phyloP scores from a whole-genome alignment of 2,329 filamentous ascomycete species.

The Elsinoe perseae region DNA sequence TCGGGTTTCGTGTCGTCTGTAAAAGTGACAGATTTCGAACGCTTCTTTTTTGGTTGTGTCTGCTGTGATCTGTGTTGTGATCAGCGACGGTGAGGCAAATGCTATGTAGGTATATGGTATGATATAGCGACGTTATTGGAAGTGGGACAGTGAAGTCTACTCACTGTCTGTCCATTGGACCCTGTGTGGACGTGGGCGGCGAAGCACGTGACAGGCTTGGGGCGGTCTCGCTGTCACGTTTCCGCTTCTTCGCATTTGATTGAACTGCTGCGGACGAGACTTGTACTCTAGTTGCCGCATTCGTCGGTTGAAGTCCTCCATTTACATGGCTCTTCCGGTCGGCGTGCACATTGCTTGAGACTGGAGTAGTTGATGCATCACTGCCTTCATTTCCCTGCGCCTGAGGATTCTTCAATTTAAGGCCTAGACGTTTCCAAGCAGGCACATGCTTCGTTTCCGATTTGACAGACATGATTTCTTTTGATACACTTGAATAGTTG shows the following conservation, averaged over 20 bases:
- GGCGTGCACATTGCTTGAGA: neutral
- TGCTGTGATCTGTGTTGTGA: neutral
- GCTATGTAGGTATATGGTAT: no score
- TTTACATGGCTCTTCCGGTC: neutral
- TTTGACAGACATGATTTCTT: neutral
- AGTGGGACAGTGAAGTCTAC: no score
- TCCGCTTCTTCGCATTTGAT: neutral
- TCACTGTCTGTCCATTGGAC: no score
- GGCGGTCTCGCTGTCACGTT: neutral
- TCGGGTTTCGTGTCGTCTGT: conserved; percentile 54
- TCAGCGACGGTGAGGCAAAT: no score
- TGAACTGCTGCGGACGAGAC: neutral
- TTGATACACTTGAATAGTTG: no score
- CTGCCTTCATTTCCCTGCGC: conserved; percentile 2
- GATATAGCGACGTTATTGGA: no score
- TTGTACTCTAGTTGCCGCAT: no score
- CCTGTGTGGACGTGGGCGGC: no score
- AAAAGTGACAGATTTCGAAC: conserved; percentile 55
- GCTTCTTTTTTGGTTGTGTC: conserved; percentile 1
- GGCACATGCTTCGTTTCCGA: conserved; percentile 33
- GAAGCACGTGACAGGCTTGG: neutral
- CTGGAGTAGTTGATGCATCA: neutral
- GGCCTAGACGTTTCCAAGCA: conserved; percentile 53
- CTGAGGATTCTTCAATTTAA: conserved; percentile 51
- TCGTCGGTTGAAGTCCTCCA: neutral